Conservation (phyloP, 2,329 filamentous ascomycete genomes). For the Talaromyces sp. region DNA sequence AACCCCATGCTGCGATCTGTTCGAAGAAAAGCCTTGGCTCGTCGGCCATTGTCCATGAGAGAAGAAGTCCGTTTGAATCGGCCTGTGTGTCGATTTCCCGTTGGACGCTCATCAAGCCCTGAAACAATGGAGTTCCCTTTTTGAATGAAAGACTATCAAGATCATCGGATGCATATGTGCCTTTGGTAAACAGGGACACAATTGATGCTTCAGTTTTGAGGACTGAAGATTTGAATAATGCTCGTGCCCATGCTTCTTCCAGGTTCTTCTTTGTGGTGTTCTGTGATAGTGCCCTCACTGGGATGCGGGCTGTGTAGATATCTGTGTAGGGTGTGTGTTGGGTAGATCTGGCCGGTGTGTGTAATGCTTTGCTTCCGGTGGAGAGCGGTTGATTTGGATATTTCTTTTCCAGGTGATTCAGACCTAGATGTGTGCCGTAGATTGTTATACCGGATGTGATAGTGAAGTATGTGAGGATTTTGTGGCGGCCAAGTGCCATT, state of each 20-base stretch:
- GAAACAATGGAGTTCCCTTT: slow-evolving; percentile 18
- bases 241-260: slow-evolving; percentile 27
- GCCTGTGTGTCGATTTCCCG: slow-evolving; percentile 2
- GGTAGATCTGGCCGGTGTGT: slow-evolving; percentile 16
- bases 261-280: slow-evolving; percentile 11
- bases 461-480: slow-evolving; percentile 7
- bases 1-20: slow-evolving; percentile 29
- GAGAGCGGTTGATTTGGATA: slow-evolving; percentile 26
- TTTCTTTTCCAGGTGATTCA: slow-evolving; percentile 28
- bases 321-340: slow-evolving; percentile 30
- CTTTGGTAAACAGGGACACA: slow-evolving; percentile 13
- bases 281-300: slow-evolving; percentile 14
- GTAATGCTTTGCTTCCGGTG: slow-evolving; percentile 21
- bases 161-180: slow-evolving; percentile 23
- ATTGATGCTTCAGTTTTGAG: slow-evolving; percentile 23
- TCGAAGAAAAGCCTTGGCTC: slow-evolving; percentile 29
- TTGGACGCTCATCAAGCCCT: slow-evolving; percentile 24
- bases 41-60: slow-evolving; percentile 24
- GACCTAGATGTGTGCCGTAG: slow-evolving; percentile 25
- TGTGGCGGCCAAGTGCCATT: background rate
- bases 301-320: slow-evolving; percentile 28
- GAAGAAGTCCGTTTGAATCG: slow-evolving; percentile 23
- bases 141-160: slow-evolving; percentile 17
- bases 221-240: slow-evolving; percentile 18
- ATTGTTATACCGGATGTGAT: slow-evolving; percentile 14